These are phyloP conservation scores for Aspergillus sojae DNA, from an alignment of 2,329 filamentous ascomycete genomes.

Conservation along the genomic window DNA sequence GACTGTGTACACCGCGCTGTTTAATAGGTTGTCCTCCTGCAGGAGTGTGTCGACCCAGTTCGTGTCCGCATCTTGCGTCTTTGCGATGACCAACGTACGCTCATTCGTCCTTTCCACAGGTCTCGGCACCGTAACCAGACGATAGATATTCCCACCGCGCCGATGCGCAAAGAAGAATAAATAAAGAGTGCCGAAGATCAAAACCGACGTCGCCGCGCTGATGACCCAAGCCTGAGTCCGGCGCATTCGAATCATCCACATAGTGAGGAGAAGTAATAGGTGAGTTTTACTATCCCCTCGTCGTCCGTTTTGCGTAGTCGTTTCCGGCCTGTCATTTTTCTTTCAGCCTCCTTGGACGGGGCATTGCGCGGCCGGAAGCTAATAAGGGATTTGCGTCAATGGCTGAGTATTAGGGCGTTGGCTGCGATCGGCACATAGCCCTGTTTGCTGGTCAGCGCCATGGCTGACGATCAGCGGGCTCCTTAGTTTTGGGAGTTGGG, in stretches of 20 bases:
- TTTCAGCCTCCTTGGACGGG: background rate
- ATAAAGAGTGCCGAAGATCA: background rate
- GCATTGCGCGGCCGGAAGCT: background rate
- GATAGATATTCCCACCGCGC: conserved; percentile 8
- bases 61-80: conserved; percentile 9
- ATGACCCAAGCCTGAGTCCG: background rate
- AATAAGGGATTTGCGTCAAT: background rate
- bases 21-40: background rate
- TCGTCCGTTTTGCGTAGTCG: background rate
- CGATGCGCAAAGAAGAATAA: background rate
- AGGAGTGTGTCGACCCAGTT: conserved; percentile 10
- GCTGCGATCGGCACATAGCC: conserved; percentile 1
- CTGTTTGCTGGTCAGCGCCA: background rate
- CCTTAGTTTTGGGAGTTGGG: background rate
- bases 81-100: conserved; percentile 12
- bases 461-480: background rate
- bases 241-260: background rate
- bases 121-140: background rate
- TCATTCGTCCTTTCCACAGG: background rate
- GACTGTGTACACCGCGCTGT: conserved; percentile 45
- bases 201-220: background rate
- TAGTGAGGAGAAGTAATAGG: background rate
- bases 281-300: background rate
- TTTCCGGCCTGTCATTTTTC: background rate
- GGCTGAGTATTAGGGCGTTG: background rate